These are phyloP conservation scores for Septoria linicola DNA, from an alignment of 2,329 filamentous ascomycete species.

Conservation along the genomic window DNA sequence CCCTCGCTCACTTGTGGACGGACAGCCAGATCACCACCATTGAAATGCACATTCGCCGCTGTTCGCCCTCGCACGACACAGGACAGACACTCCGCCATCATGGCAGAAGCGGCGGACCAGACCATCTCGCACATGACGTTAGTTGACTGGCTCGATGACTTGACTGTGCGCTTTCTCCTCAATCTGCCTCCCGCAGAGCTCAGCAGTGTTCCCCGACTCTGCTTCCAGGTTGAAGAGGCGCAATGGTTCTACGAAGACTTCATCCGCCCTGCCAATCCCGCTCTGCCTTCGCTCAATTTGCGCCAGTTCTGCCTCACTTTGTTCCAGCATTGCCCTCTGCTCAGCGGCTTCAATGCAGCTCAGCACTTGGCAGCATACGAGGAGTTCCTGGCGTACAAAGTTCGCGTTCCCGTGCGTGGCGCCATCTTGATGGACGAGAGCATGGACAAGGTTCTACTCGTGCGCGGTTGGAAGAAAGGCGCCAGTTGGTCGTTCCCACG, in stretches of 20 bases:
- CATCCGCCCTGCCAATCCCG: conserved; percentile 74
- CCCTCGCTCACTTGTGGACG: neutral
- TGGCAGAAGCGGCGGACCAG: conserved; percentile 45
- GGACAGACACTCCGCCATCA: conserved; percentile 52
- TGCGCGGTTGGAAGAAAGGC: conserved; percentile 97
- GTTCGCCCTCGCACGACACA: conserved; percentile 44
- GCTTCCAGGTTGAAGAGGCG: conserved; percentile 97
- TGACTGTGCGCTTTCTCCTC: conserved; percentile 96
- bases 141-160: conserved; percentile 96
- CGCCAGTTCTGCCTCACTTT: conserved; percentile 85
- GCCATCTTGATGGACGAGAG: conserved; percentile 87
- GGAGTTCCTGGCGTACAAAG: conserved; percentile 92
- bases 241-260: conserved; percentile 99
- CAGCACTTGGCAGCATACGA: conserved; percentile 82
- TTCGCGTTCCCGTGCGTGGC: conserved; percentile 85
- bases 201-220: conserved; percentile 85
- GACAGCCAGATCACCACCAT: neutral
- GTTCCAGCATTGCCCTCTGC: conserved; percentile 88
- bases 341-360: conserved; percentile 75
- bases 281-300: conserved; percentile 79
- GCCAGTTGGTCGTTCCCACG: conserved; percentile 95
- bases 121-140: conserved; percentile 72
- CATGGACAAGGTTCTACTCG: conserved; percentile 93
- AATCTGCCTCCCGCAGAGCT: conserved; percentile 93
- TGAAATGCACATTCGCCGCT: conserved; percentile 26